Evolutionary conservation across 805 yeast species (phyloP).

Genomic region (Candida orba): DNA sequence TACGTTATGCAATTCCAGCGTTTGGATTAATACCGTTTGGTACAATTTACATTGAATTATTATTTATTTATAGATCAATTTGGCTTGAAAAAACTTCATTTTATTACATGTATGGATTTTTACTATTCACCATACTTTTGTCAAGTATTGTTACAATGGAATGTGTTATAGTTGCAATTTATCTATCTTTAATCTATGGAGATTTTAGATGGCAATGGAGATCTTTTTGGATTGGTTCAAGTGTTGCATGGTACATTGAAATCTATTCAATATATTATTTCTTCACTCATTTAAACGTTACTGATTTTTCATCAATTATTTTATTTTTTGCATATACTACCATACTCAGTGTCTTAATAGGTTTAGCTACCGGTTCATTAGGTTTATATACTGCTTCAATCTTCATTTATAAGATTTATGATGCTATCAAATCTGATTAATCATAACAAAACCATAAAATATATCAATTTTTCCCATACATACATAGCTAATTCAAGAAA

Average conservation of each 20-base stretch:
- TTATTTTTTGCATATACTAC: slow-evolving; percentile 69
- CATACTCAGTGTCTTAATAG: slow-evolving; percentile 52
- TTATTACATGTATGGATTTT: slow-evolving; percentile 74
- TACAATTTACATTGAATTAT: slow-evolving; percentile 71
- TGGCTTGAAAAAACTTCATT: slow-evolving; percentile 78
- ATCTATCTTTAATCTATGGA: slow-evolving; percentile 49
- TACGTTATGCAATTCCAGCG: slow-evolving; percentile 28
- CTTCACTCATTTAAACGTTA: slow-evolving; percentile 46
- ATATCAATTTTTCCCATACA: background rate
- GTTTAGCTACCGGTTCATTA: slow-evolving; percentile 69
- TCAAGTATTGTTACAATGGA: slow-evolving; percentile 61
- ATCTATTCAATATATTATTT: slow-evolving; percentile 64
- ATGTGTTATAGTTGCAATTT: slow-evolving; percentile 63
- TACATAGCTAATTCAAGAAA: background rate
- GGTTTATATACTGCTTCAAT: slow-evolving; percentile 61
- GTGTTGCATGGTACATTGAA: slow-evolving; percentile 67
- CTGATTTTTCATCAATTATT: slow-evolving; percentile 59
- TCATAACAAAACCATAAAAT: background rate
- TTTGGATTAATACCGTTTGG: slow-evolving; percentile 77
- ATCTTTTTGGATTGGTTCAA: slow-evolving; percentile 60
- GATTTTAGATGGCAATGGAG: slow-evolving; percentile 79
- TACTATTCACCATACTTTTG: slow-evolving; percentile 53
- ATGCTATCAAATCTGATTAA: slow-evolving; percentile 50
- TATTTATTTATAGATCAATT: slow-evolving; percentile 63
- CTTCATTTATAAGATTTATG: slow-evolving; percentile 57